Conservation (phyloP, 2,329 filamentous ascomycete species). For the Alternaria atra region DNA sequence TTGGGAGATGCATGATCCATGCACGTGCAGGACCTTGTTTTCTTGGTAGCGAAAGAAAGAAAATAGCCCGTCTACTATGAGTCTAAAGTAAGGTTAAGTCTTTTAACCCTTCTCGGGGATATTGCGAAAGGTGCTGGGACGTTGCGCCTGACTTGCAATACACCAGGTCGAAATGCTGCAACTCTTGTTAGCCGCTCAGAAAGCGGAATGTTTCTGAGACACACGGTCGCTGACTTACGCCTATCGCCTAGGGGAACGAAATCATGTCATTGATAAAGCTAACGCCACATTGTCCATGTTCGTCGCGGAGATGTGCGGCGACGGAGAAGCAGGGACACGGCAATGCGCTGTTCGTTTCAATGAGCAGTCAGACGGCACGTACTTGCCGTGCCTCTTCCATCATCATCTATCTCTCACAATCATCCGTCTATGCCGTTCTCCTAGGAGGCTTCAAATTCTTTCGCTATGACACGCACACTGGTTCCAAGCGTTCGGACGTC, state of each 20-base stretch:
- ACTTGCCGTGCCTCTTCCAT: background rate
- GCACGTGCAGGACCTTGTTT: background rate
- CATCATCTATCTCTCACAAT: background rate
- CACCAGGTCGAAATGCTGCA: background rate
- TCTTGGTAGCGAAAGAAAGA: slow-evolving; percentile 6
- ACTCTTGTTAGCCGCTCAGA: background rate
- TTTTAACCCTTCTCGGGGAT: background rate
- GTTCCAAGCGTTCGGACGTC: slow-evolving; percentile 11
- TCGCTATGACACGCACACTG: slow-evolving; percentile 9
- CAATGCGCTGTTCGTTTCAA: background rate
- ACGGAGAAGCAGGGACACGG: background rate
- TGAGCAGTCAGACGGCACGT: slow-evolving; percentile 4
- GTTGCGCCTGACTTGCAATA: background rate
- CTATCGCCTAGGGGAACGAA: background rate
- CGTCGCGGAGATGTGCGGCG: slow-evolving; percentile 1
- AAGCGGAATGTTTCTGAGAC: background rate
- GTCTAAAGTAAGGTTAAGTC: background rate
- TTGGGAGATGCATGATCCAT: slow-evolving; percentile 1
- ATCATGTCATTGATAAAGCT: slow-evolving; percentile 2
- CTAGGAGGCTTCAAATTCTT: background rate
- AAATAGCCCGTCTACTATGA: background rate
- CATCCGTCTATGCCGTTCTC: background rate
- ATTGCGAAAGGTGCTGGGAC: background rate
- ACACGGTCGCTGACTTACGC: background rate
- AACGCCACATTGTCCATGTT: background rate